These are phyloP conservation scores for Rhizophagus prolifer DNA, from an alignment of 192 early-diverging fungal species.

Conservation along the genomic window DNA sequence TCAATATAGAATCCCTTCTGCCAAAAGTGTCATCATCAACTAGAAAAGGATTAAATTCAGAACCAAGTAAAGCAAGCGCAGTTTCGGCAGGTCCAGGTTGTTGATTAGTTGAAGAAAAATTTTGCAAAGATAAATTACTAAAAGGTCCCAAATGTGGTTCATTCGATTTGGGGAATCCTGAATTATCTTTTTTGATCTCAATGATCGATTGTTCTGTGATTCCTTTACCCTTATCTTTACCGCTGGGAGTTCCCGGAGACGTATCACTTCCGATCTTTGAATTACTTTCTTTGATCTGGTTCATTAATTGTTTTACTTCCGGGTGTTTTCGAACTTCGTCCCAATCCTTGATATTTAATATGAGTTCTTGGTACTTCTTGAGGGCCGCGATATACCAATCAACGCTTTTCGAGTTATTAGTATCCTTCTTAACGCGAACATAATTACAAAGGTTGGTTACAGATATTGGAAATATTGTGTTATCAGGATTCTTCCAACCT, in stretches of 20 bases:
- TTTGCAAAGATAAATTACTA: background rate
- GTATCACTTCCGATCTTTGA: background rate
- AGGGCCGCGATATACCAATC: conserved; percentile 21
- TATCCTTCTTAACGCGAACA: background rate
- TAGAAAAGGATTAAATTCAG: background rate
- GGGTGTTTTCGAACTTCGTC: conserved; percentile 23
- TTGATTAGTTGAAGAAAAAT: background rate
- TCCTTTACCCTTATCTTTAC: background rate
- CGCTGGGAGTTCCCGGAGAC: background rate
- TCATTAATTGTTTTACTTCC: background rate
- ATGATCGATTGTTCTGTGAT: background rate
- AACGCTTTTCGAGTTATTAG: conserved; percentile 18
- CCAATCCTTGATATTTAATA: conserved; percentile 10
- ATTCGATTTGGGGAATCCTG: background rate
- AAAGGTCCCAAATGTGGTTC: background rate
- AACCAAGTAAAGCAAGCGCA: background rate
- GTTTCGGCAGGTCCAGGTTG: background rate
- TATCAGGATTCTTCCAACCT: conserved; percentile 15
- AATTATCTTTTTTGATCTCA: background rate
- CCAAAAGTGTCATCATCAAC: background rate
- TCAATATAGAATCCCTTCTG: background rate
- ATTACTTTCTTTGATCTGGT: conserved; percentile 4
- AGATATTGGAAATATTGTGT: conserved; percentile 13
- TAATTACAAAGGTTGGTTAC: conserved; percentile 4
- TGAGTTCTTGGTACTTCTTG: conserved; percentile 14